A percentile compares a stretch with the other conserved stretches of the same genome.
These are phyloP conservation scores for Macroventuria anomochaeta DNA, from an alignment of 2,329 filamentous ascomycete genomes.

Conservation along the genomic window DNA sequence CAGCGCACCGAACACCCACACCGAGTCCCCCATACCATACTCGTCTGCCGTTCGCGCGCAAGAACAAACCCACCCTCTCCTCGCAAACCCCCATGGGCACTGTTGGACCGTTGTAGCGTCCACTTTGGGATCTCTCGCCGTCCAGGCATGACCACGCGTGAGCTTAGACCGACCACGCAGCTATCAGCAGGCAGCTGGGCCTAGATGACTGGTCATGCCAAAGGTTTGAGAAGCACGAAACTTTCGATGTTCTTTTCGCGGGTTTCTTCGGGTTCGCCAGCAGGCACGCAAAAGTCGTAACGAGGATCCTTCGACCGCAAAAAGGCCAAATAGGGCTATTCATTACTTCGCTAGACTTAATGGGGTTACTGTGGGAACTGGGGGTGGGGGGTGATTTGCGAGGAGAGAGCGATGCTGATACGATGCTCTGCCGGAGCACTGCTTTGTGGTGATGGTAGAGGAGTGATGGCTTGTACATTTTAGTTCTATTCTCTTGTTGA, in stretches of 20 bases:
- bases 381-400: not conserved
- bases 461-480: not conserved
- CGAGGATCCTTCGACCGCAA: not conserved
- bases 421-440: slow-evolving; percentile 2
- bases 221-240: too few species aligned
- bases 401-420: slow-evolving; percentile 3
- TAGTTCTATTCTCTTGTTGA: not conserved
- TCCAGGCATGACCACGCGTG: not conserved
- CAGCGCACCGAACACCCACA: not conserved
- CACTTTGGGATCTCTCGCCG: too few species aligned
- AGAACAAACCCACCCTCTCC: not conserved
- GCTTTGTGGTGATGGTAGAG: slow-evolving; percentile 9
- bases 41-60: not conserved
- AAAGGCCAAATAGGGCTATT: not conserved
- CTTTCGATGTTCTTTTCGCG: too few species aligned
- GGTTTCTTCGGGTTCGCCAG: too few species aligned
- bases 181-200: too few species aligned
- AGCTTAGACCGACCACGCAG: too few species aligned
- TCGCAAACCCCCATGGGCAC: not conserved
- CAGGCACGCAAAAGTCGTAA: too few species aligned
- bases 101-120: too few species aligned
- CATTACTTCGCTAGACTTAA: not conserved
- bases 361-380: not conserved
- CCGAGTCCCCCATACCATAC: not conserved
- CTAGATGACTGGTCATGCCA: too few species aligned